Conservation (phyloP, 768 basidiomycete species). For the Mycena epipterygia region DNA sequence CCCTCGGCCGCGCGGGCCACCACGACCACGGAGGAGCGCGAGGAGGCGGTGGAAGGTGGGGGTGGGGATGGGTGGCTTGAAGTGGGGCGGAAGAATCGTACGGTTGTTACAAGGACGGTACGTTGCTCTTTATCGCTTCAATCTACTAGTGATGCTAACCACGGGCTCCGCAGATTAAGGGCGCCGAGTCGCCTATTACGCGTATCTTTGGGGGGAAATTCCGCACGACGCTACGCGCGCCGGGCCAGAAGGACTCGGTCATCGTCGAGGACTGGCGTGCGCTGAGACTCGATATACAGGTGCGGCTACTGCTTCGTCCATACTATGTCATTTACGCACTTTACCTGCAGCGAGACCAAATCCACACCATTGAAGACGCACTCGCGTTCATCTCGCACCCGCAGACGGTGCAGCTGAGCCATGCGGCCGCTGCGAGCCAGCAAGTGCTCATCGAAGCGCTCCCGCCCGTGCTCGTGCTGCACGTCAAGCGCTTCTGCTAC, state of each 20-base stretch:
- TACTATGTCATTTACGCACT: too few species aligned
- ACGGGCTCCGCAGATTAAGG: slow-evolving; percentile 68
- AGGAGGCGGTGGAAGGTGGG: slow-evolving; percentile 53
- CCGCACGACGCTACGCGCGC: slow-evolving; percentile 84
- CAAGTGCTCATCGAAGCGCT: slow-evolving; percentile 49
- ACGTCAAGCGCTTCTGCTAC: slow-evolving; percentile 73
- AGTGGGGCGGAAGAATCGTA: slow-evolving; percentile 90
- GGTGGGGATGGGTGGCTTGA: slow-evolving; percentile 89
- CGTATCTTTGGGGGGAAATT: slow-evolving; percentile 95
- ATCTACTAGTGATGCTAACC: background rate
- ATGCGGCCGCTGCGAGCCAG: slow-evolving; percentile 69
- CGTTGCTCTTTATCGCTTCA: slow-evolving; percentile 43
- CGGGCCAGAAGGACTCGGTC: slow-evolving; percentile 87
- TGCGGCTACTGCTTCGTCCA: slow-evolving; percentile 44
- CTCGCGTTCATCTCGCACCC: slow-evolving; percentile 83
- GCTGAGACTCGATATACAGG: slow-evolving; percentile 91
- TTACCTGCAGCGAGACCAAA: slow-evolving; percentile 69
- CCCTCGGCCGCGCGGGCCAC: slow-evolving; percentile 30
- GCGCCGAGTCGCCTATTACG: slow-evolving; percentile 88
- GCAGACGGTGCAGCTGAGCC: slow-evolving; percentile 82
- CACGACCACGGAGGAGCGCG: slow-evolving; percentile 57
- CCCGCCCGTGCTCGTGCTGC: slow-evolving; percentile 77
- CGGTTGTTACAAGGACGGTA: slow-evolving; percentile 84
- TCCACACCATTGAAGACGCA: slow-evolving; percentile 87
- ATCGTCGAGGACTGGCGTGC: slow-evolving; percentile 94